A percentile compares a stretch with the other conserved stretches of the same genome.
Conservation (phyloP, 768 basidiomycete genomes). For the Chalciporus sphaerocephalus region DNA sequence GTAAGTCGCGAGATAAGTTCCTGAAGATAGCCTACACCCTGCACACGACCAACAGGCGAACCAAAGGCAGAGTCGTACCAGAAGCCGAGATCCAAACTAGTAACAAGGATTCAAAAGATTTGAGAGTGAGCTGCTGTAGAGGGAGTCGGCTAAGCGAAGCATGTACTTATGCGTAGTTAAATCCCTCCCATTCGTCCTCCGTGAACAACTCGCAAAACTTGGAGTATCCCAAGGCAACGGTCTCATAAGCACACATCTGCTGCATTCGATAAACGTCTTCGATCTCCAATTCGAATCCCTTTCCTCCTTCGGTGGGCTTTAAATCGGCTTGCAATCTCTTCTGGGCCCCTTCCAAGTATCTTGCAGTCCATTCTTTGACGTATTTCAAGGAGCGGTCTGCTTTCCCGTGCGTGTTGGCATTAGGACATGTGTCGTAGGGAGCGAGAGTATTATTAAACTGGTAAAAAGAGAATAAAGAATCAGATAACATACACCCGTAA, state of each 20-base stretch:
- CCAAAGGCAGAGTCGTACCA: conserved; percentile 77
- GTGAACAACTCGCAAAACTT: conserved; percentile 91
- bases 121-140: background rate
- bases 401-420: conserved; percentile 46
- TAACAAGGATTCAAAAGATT: background rate
- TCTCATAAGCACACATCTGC: conserved; percentile 86
- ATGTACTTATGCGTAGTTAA: conserved; percentile 69
- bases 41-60: conserved; percentile 69
- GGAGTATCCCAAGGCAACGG: conserved; percentile 87
- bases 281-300: conserved; percentile 56
- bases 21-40: conserved; percentile 77
- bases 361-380: conserved; percentile 58
- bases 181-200: conserved; percentile 89
- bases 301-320: conserved; percentile 11
- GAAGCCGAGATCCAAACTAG: conserved; percentile 19
- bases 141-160: background rate
- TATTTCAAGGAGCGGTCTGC: conserved; percentile 55
- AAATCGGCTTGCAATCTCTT: conserved; percentile 56
- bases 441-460: conserved; percentile 83
- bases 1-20: conserved; percentile 82
- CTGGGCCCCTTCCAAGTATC: conserved; percentile 67
- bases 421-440: conserved; percentile 80
- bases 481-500: background rate
- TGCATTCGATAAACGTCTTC: conserved; percentile 77
- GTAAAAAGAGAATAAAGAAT: background rate